These are phyloP conservation scores for Beauveria caledonica DNA, from an alignment of 2,329 filamentous ascomycete species.

Conservation along the genomic window DNA sequence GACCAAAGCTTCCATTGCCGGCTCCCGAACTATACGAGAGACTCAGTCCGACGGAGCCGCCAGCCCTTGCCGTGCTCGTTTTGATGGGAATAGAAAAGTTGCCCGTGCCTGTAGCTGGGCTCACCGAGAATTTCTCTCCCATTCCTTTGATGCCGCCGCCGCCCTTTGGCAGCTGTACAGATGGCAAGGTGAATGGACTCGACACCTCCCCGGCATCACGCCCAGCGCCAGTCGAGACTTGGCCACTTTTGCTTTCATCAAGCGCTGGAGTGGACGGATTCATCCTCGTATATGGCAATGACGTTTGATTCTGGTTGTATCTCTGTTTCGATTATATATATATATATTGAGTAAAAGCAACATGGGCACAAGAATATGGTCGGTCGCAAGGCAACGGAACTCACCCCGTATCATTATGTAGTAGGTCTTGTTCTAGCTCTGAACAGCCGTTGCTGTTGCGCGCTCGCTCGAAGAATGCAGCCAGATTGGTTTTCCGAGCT, in stretches of 20 bases:
- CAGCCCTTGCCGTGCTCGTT: conserved; percentile 7
- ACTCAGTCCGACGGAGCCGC: conserved; percentile 4
- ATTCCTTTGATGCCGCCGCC: conserved; percentile 9
- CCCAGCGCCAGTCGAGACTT: neutral
- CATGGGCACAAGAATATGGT: neutral
- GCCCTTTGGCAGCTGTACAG: conserved; percentile 1
- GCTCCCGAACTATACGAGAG: conserved; percentile 20
- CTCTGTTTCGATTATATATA: neutral
- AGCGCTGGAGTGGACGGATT: neutral
- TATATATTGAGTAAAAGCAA: neutral
- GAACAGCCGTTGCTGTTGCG: neutral
- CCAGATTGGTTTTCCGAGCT: neutral
- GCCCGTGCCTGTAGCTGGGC: conserved; percentile 12
- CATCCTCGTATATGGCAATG: neutral
- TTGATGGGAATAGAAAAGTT: conserved; percentile 12
- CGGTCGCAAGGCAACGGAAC: neutral
- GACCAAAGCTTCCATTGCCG: conserved; percentile 22
- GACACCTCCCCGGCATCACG: neutral
- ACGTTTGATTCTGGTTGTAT: neutral
- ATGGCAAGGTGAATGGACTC: conserved; percentile 2
- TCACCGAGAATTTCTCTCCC: conserved; percentile 12
- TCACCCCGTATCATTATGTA: neutral
- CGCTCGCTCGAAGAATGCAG: neutral
- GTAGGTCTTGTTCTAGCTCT: neutral
- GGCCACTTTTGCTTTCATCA: neutral